Base-by-base conservation (phyloP, 805 yeast species). In the Kodamaea lidongshanica region DNA sequence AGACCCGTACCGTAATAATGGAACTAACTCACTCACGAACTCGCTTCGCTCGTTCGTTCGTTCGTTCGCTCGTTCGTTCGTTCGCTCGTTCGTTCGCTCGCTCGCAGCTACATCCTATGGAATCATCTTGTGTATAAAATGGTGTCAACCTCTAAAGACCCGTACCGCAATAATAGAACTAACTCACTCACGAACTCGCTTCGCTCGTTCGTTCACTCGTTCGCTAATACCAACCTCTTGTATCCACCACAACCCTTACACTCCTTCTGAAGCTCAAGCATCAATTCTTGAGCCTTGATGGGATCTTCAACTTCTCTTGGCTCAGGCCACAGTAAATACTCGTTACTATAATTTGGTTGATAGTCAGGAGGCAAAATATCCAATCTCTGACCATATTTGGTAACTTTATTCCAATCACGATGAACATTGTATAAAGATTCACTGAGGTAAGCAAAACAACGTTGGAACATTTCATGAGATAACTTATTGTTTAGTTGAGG, bases 331-430 rank as follows among this genome's bases (percentile, higher is more conserved):
- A 64, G 44, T 37, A 71, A 55, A 46, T 56, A 70, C 37, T 67
- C 70, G 46, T 71, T 71, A 34, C 73, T 50, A 50, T 70, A 71
- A 54, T 71, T 71, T 27, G 77, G 52, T 27, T 50, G 44, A 46
- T 66, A 71, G 40, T 65, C 74, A n/a, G 40, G 46, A 27, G 74
- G 75, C 41, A 71, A 55, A 36, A 71, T 67, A 17, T 64, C 65
- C 45, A 71, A 58, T 47, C 77, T 61, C 51, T 72, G 70, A 35
- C 77, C 76, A 44, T 71, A 71, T 29, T 63, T 64, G 27, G 71
- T 71, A 36, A 71, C 77, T 54, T 71, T 71, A 30, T 50, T 58
- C 77, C 77, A 71, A 51, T 71, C 77, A 40, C 77, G 63, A 45
- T 67, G 68, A 25, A 70, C 77, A 39, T 71, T 71, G 54, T 58